These are phyloP conservation scores for Berberis vulgaris DNA, from an alignment of 164 flowering plant genomes.

Conservation along the genomic window DNA sequence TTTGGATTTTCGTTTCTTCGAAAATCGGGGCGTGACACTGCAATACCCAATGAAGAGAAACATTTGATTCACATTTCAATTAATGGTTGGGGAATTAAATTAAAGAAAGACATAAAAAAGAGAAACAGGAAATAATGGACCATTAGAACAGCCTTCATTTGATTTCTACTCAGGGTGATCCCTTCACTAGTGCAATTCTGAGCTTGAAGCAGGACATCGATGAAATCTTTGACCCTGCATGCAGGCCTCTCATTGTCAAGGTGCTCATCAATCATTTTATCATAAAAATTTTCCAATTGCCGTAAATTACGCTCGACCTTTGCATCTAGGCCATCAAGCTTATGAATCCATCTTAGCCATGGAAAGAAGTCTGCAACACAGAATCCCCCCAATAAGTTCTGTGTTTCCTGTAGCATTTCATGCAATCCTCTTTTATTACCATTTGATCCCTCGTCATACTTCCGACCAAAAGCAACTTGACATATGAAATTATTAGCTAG, in stretches of 20 bases:
- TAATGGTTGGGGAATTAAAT: too few relatives aligned
- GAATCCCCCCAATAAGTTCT: slow-evolving; percentile 15
- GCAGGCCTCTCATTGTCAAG: slow-evolving; percentile 8
- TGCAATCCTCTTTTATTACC: slow-evolving; percentile 16
- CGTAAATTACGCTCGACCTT: too few relatives aligned
- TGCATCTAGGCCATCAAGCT: slow-evolving; percentile 16
- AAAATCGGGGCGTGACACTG: too few relatives aligned
- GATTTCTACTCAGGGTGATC: slow-evolving; percentile 10
- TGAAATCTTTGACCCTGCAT: slow-evolving; percentile 17
- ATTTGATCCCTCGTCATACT: slow-evolving; percentile 15
- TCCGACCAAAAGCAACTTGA: slow-evolving; percentile 54
- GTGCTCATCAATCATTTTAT: slow-evolving; percentile 22
- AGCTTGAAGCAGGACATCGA: slow-evolving; percentile 26
- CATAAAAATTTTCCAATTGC: slow-evolving; percentile 2
- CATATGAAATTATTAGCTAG: slow-evolving; percentile 49
- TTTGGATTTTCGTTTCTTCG: too few relatives aligned
- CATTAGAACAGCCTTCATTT: slow-evolving; percentile 26
- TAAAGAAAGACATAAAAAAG: neutral
- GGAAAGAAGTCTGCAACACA: slow-evolving; percentile 31
- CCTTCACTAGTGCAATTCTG: slow-evolving; percentile 1
- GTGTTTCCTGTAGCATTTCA: slow-evolving; percentile 34
- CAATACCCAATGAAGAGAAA: neutral
- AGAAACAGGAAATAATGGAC: slow-evolving; percentile 10
- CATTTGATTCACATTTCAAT: neutral
- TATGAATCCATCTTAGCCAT: slow-evolving; percentile 32